phyloP scores from a whole-genome alignment of 371 early-diverging fungal genomes.

The Mortierella sp. region DNA sequence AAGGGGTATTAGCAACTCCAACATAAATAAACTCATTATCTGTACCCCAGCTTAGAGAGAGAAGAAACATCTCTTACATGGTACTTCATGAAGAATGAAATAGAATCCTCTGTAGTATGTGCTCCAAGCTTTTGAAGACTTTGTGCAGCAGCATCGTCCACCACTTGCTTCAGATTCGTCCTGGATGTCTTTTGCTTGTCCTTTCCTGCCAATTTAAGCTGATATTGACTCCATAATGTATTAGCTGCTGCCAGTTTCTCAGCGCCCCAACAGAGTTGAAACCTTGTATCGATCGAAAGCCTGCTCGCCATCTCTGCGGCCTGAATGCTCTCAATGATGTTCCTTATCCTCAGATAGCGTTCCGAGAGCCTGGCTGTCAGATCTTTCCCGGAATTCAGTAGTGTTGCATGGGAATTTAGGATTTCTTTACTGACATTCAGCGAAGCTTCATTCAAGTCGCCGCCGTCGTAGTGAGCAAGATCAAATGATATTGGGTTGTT shows the following conservation, averaged over 20 bases:
- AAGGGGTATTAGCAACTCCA: not conserved
- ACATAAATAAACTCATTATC: not conserved
- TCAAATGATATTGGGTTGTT: conserved; percentile 51
- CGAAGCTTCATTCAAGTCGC: conserved; percentile 43
- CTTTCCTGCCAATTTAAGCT: conserved; percentile 19
- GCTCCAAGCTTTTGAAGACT: conserved; percentile 20
- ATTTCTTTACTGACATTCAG: conserved; percentile 44
- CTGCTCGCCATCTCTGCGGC: conserved; percentile 34
- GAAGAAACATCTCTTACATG: conserved; percentile 18
- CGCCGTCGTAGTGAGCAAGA: conserved; percentile 40
- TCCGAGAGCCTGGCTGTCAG: conserved; percentile 30
- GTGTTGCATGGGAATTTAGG: conserved; percentile 33
- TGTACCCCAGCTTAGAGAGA: not conserved
- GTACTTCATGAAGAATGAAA: conserved; percentile 38
- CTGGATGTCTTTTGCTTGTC: conserved; percentile 10
- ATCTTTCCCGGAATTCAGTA: conserved; percentile 30
- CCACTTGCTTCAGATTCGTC: conserved; percentile 23
- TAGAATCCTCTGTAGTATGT: conserved; percentile 22
- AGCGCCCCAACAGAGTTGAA: conserved; percentile 44
- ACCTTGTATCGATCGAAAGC: conserved; percentile 40
- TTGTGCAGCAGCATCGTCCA: conserved; percentile 33
- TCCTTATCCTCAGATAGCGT: conserved; percentile 34
- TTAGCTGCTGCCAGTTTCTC: conserved; percentile 46
- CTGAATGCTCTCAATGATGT: conserved; percentile 42
- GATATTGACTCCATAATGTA: conserved; percentile 42